Conservation (phyloP, 1,284 basidiomycete species). For the Sporisorium exsertum region DNA sequence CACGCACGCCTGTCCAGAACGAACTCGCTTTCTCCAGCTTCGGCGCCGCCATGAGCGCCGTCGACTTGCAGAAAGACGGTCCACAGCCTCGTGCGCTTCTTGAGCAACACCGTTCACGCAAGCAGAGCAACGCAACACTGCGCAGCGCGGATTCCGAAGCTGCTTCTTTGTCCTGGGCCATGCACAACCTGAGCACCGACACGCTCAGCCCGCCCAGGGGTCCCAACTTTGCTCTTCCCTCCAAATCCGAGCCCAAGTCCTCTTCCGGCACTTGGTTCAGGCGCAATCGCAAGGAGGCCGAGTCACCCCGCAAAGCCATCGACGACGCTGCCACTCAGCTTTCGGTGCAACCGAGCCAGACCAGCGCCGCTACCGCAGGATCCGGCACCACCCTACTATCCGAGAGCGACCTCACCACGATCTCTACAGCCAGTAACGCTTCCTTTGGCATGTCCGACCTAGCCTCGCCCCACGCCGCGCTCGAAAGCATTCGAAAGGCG, state of each 20-base stretch:
- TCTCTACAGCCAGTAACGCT: slow-evolving; percentile 24
- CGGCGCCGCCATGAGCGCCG: slow-evolving; percentile 46
- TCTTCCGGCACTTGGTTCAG: slow-evolving; percentile 25
- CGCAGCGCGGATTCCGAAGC: slow-evolving; percentile 25
- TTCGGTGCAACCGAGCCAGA: slow-evolving; percentile 30
- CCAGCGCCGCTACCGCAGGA: slow-evolving; percentile 33
- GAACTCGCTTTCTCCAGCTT: slow-evolving; percentile 44
- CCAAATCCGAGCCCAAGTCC: slow-evolving; percentile 17
- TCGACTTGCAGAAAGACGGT: slow-evolving; percentile 21
- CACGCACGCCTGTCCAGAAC: slow-evolving; percentile 17
- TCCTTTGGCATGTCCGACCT: slow-evolving; percentile 50
- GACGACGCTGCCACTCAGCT: slow-evolving; percentile 19
- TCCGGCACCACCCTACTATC: slow-evolving; percentile 37
- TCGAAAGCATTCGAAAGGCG: slow-evolving; percentile 51
- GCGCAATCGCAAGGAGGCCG: slow-evolving; percentile 26
- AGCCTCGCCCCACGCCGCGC: slow-evolving; percentile 36
- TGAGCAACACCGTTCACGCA: slow-evolving; percentile 19
- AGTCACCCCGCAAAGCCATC: slow-evolving; percentile 7
- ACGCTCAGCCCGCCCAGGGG: slow-evolving; percentile 31
- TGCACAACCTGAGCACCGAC: slow-evolving; percentile 44
- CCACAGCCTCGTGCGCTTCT: not conserved
- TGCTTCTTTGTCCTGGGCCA: slow-evolving; percentile 19
- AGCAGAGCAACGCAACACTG: slow-evolving; percentile 28
- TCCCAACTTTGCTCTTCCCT: slow-evolving; percentile 6
- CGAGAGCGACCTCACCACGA: slow-evolving; percentile 29